phyloP scores from a whole-genome alignment of 768 basidiomycete genomes.

The Suillus sp. region DNA sequence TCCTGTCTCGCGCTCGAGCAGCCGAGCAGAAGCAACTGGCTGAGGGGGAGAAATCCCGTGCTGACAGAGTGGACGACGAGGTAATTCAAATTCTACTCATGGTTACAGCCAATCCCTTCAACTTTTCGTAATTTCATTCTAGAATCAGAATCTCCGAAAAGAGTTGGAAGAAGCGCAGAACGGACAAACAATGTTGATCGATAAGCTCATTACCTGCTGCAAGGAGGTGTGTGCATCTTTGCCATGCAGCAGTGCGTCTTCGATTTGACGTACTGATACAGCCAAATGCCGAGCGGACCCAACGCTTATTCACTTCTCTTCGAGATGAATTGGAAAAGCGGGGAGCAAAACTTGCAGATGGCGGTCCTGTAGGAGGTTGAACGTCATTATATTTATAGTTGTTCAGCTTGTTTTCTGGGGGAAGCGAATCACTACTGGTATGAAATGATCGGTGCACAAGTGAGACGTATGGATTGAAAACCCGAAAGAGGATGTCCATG shows the following conservation, averaged over 20 bases:
- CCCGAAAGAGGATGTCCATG: slow-evolving; percentile 10
- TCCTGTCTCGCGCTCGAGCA: slow-evolving; percentile 83
- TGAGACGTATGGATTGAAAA: slow-evolving; percentile 7
- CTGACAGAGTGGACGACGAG: slow-evolving; percentile 74
- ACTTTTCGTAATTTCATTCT: slow-evolving; percentile 13
- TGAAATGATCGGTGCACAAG: slow-evolving; percentile 15
- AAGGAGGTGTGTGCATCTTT: slow-evolving; percentile 65
- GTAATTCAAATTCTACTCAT: slow-evolving; percentile 41
- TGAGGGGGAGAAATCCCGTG: slow-evolving; percentile 69
- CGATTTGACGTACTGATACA: slow-evolving; percentile 34
- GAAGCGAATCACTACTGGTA: slow-evolving; percentile 15
- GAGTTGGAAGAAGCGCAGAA: slow-evolving; percentile 81
- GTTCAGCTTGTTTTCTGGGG: slow-evolving; percentile 2
- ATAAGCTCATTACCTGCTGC: slow-evolving; percentile 83
- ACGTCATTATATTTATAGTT: slow-evolving; percentile 16
- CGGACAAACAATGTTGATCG: slow-evolving; percentile 77
- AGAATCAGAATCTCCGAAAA: slow-evolving; percentile 72
- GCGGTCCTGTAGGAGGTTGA: slow-evolving; percentile 46
- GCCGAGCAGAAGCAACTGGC: slow-evolving; percentile 86
- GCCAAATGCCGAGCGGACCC: slow-evolving; percentile 84
- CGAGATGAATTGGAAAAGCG: slow-evolving; percentile 84
- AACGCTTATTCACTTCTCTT: slow-evolving; percentile 76
- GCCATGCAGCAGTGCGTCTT: slow-evolving; percentile 9
- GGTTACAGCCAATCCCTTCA: background rate
- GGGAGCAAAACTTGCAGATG: slow-evolving; percentile 47